Evolutionary conservation across 495 filamentous ascomycete species (phyloP).

Genomic region (Polyplosphaeria fusca): DNA sequence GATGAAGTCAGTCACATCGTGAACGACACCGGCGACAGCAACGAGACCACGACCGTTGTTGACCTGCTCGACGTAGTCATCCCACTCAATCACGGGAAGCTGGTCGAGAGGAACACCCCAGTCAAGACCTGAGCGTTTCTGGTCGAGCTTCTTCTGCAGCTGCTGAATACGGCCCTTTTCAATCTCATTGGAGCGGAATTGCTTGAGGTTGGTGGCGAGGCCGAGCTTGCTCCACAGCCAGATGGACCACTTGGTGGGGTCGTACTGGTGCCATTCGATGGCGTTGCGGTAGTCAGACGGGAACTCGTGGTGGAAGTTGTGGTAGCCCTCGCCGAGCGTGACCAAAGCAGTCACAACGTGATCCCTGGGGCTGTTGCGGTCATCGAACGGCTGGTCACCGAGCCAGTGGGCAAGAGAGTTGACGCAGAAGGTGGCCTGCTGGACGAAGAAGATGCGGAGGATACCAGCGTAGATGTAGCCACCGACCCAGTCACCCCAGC

Average conservation of each 20-base stretch:
- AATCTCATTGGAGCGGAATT: conserved; percentile 97
- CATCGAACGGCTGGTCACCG: conserved; percentile 97
- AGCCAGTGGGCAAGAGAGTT: conserved; percentile 99
- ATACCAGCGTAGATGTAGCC: conserved; percentile 95
- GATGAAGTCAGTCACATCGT: conserved; percentile 93
- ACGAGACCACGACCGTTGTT: conserved; percentile 85
- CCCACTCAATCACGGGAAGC: conserved; percentile 94
- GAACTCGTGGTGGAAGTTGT: conserved; percentile 99
- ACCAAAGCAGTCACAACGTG: conserved; percentile 93
- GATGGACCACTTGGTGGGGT: conserved; percentile 98
- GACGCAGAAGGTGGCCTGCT: conserved; percentile 99
- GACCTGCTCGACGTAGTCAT: conserved; percentile 85
- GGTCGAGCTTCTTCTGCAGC: conserved; percentile 98
- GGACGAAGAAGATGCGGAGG: conserved; percentile 95
- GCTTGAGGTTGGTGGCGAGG: conserved; percentile 91
- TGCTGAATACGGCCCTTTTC: conserved; percentile 98
- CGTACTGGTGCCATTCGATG: conserved; percentile 97
- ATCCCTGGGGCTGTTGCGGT: conserved; percentile 96
- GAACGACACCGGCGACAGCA: conserved; percentile 89
- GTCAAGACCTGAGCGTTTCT: conserved; percentile 86
- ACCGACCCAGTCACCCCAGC: conserved; percentile 86
- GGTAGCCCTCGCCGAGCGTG: conserved; percentile 96
- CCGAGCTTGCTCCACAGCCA: conserved; percentile 91
- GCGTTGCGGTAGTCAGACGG: conserved; percentile 98
- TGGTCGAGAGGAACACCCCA: conserved; percentile 95